phyloP scores from a whole-genome alignment of 805 yeast species.

The Teunomyces funiuensis region DNA sequence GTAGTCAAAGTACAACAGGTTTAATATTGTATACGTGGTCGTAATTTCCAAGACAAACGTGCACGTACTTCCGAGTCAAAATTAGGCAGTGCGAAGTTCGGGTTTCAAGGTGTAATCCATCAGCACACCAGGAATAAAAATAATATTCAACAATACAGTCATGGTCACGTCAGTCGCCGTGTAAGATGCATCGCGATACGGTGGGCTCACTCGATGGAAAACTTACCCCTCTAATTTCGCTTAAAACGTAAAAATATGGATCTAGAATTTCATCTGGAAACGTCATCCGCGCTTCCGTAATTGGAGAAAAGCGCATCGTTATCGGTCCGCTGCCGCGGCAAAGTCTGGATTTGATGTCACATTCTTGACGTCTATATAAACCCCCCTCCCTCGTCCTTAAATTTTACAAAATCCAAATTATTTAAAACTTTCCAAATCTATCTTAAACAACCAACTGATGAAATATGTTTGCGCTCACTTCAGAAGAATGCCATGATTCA shows the following conservation, averaged over 20 bases:
- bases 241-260: neutral
- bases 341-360: neutral
- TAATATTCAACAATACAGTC: too few species aligned
- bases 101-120: too few species aligned
- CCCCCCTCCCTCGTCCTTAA: neutral
- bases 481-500: conserved; percentile 18
- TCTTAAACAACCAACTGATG: conserved; percentile 9
- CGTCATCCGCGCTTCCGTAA: neutral
- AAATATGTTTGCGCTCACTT: conserved; percentile 11
- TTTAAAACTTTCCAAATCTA: neutral
- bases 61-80: too few species aligned
- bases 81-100: too few species aligned
- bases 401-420: neutral
- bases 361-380: neutral
- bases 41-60: too few species aligned
- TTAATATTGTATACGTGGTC: too few species aligned
- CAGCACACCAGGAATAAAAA: too few species aligned
- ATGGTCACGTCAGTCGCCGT: too few species aligned
- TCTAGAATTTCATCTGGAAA: neutral
- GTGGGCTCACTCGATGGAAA: too few species aligned
- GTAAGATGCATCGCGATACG: too few species aligned
- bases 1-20: too few species aligned
- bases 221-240: neutral
- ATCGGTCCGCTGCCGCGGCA: conserved; percentile 1
- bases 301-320: conserved; percentile 2